Conservation (phyloP, 345 rosid species). For the Anastatica hierochuntica region DNA sequence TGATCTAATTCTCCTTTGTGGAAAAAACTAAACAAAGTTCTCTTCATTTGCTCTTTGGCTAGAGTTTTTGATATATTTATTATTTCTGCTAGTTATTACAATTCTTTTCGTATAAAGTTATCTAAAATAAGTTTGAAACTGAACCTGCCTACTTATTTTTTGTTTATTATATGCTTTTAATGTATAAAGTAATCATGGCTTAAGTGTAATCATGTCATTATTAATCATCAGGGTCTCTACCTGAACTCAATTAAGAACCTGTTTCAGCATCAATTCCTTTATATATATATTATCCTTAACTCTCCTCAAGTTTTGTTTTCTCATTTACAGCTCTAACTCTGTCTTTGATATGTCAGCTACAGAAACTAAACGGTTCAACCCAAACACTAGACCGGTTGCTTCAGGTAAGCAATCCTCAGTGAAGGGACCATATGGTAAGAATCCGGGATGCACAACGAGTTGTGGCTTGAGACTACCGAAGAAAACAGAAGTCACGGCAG, state of each 20-base stretch:
- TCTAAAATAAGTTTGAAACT: background rate
- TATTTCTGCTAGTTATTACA: background rate
- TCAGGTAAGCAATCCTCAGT: slow-evolving; percentile 10
- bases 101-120: slow-evolving; percentile 5
- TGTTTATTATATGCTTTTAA: background rate
- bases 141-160: background rate
- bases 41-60: slow-evolving; percentile 14
- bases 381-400: slow-evolving; percentile 16
- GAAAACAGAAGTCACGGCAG: slow-evolving; percentile 35
- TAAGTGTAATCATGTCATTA: slow-evolving; percentile 15
- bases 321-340: background rate
- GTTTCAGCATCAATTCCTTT: background rate
- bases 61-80: slow-evolving; percentile 4
- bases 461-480: slow-evolving; percentile 45
- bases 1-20: slow-evolving; percentile 6
- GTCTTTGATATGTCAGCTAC: slow-evolving; percentile 27
- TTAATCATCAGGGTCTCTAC: slow-evolving; percentile 16
- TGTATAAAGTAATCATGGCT: slow-evolving; percentile 13
- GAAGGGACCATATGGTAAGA: slow-evolving; percentile 17
- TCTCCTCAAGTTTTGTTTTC: slow-evolving; percentile 2
- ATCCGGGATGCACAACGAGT: slow-evolving; percentile 20
- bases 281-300: background rate
- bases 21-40: slow-evolving; percentile 19
- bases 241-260: slow-evolving; percentile 5
- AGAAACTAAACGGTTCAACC: slow-evolving; percentile 17